Evolutionary conservation across 495 filamentous ascomycete genomes (phyloP), one percentile per base, ranked within the genome.

Genomic region (Trichoderma virens): DNA sequence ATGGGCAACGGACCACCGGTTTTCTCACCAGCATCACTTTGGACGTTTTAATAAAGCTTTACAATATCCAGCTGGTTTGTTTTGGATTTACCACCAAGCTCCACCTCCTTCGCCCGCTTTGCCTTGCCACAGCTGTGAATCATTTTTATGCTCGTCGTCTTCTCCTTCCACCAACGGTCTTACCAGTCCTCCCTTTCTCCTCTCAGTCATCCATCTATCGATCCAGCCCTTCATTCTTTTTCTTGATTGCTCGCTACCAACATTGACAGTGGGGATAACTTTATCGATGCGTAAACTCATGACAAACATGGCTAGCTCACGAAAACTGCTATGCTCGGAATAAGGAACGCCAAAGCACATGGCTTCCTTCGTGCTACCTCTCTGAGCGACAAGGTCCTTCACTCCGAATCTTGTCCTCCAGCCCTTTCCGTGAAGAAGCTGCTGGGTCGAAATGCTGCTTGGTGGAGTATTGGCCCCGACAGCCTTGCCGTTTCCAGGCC

Each of bases 211-310:
- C 94, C 94, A 98, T 71, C 85, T 80, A 69, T 97, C 92, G 63
- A 89, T 84, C 94, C 94, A 98, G 11, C 70, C 81, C 81, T 90
- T 96, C 94, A 98, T 98, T 73, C 82, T 82, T 74, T 87, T 86
- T 60, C 94, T 80, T 5, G 73, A 72, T 27, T 69, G 70, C 61
- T 79, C 83, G 61, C 75, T 82, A 20, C 91, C 92, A 16, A 97
- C 89, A 74, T 98, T 97, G 0, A 98, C 94, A 5, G 94, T 98
- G 2, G 94, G 94, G 20, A 98, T 87, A 3, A 98, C 83, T 75
- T 86, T 88, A 61, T 92, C 92, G 64, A 98, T 93, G 60, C 90
- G 76, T 74, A 98, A 72, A 62, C 86, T 86, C 76, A 93, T 94
- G 67, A 91, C 87, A 69, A 98, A 98, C 84, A 97, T 87, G 2